These are phyloP conservation scores for Babesia caballi DNA, from an alignment of 169 alveolate species.

Conservation along the genomic window DNA sequence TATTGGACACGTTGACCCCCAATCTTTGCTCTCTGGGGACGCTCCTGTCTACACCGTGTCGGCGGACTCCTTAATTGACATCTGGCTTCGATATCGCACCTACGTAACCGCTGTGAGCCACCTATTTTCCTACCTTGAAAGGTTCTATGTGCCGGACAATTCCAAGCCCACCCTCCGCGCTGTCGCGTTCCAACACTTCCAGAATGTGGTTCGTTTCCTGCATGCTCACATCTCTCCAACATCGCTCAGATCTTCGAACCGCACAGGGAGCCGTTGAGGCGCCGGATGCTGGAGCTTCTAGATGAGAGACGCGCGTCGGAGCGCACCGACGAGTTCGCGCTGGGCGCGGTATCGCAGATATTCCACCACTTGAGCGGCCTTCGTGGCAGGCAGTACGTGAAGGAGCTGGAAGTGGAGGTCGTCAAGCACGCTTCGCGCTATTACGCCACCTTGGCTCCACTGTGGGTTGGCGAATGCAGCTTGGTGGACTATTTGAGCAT, in stretches of 20 bases:
- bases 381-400: slow-evolving; percentile 25
- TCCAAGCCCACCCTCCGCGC: slow-evolving; percentile 16
- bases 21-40: neutral
- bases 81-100: slow-evolving; percentile 35
- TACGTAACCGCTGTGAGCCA: slow-evolving; percentile 10
- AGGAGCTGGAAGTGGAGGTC: slow-evolving; percentile 41
- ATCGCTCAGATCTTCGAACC: slow-evolving; percentile 20
- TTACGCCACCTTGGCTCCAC: slow-evolving; percentile 25
- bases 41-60: neutral
- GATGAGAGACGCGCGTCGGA: slow-evolving; percentile 28
- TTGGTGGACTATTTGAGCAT: slow-evolving; percentile 51
- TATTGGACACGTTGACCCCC: neutral
- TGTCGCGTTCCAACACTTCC: slow-evolving; percentile 36
- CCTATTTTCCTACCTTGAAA: slow-evolving; percentile 40
- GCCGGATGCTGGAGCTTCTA: slow-evolving; percentile 2
- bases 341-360: slow-evolving; percentile 31
- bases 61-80: neutral
- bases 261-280: slow-evolving; percentile 7
- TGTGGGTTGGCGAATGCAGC: slow-evolving; percentile 33
- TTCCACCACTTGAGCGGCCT: slow-evolving; percentile 32
- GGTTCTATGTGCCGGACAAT: slow-evolving; percentile 41
- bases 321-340: slow-evolving; percentile 10
- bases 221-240: neutral
- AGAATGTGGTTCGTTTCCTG: slow-evolving; percentile 5
- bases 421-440: slow-evolving; percentile 12